Evolutionary conservation across 1,284 basidiomycete genomes (phyloP), one percentile per base, ranked within the genome.

Genomic region (Neolentinus lepideus): DNA sequence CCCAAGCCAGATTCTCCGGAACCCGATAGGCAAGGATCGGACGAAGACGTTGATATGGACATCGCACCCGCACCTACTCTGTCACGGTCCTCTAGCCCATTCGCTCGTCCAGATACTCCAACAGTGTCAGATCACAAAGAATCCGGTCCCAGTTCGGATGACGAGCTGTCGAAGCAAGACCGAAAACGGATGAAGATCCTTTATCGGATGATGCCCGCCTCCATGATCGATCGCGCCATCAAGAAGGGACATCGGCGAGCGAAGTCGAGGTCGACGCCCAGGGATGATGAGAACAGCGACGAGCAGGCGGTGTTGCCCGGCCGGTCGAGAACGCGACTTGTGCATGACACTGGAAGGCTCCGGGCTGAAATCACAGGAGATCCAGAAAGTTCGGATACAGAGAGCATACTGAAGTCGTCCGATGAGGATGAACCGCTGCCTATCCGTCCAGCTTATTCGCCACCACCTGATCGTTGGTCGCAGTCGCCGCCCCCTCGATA

Each of bases 361-460:
- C 8, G 27, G 29, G 56, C 60, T 10, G 61, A 66, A 16, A 69
- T 82, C 51, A 75, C 66, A 61, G 79, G 79, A 10, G 80, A 80
- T 58, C 62, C 75, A 1, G 78, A 80, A 57, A 79, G 76, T 63
- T 77, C 77, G 12, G 73, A 75, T 45, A 53, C 33, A 38, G 38
- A 24, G 38, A 56, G 27, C 22, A 22, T 50, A 14, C 22, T 26
- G 47, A 25, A 25, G 27, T 50, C 47, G 47, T 50, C 47, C 16
- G 47, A 50, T 21, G 50, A 25, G 29, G 29, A 31, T 31, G 29
- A 31, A 31, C 51, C 48, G 27, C 24, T 43, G 27, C 25, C 52
- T 19, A 36, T 52, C 16, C 35, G 50, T 21, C 54, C 53, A 45
- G 50, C 21, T 51, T n/a, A 53, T 26, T 61, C 22, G 50, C 69